A percentile compares a stretch with the other conserved stretches of the same genome.
phyloP scores from a whole-genome alignment of 371 early-diverging fungal species.

The Haplosporangium sp. region DNA sequence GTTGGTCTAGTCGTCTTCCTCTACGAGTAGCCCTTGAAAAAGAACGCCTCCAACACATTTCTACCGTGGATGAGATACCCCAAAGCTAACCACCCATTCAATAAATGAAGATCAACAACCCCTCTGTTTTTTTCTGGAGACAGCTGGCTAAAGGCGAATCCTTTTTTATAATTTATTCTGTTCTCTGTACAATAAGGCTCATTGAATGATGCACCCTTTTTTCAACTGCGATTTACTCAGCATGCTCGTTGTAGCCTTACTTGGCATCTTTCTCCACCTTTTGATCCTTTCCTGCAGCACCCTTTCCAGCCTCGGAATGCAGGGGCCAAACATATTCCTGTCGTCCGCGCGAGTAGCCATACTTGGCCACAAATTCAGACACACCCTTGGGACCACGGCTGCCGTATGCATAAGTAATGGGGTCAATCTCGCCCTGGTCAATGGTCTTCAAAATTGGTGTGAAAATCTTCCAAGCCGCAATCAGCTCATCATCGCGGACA shows the following conservation, averaged over 20 bases:
- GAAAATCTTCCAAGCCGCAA: constrained; percentile 97
- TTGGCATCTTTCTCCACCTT: neutral
- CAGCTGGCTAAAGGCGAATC: no score
- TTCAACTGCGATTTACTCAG: neutral
- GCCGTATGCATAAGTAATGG: constrained; percentile 87
- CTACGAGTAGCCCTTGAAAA: constrained; percentile 36
- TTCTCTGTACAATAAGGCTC: no score
- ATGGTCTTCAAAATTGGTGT: constrained; percentile 94
- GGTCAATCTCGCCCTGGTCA: constrained; percentile 75
- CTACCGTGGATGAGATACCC: neutral
- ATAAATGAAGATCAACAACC: no score
- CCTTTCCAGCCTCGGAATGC: constrained; percentile 52
- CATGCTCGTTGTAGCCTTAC: no score
- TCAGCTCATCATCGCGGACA: constrained; percentile 96
- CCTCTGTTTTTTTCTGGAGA: no score
- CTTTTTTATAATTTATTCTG: no score
- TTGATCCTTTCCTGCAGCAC: constrained; percentile 41
- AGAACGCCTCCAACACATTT: neutral
- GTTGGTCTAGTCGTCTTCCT: constrained; percentile 79
- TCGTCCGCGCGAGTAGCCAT: constrained; percentile 69
- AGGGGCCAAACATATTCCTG: constrained; percentile 62
- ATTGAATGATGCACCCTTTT: neutral
- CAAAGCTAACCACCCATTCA: neutral
- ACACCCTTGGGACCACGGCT: constrained; percentile 88
- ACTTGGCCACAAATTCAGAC: constrained; percentile 76